Percentiles rank a stretch among this genome's conserved stretches.
These are phyloP conservation scores for Cicer cuneatum DNA, from an alignment of 306 rosid species.

Conservation along the genomic window DNA sequence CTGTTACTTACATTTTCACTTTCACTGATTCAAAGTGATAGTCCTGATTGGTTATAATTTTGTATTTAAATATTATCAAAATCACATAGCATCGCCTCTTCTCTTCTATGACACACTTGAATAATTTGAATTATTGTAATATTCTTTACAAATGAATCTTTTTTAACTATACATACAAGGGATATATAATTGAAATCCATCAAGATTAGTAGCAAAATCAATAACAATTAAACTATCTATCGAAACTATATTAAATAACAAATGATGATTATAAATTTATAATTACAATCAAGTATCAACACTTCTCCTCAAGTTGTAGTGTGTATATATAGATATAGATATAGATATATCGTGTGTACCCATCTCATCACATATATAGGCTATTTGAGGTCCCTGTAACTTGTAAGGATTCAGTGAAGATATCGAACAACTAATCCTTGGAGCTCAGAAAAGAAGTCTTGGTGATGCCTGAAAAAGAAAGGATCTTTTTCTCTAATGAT, in stretches of 20 bases:
- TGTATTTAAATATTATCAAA: constrained; percentile 20
- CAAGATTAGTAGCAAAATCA: background rate
- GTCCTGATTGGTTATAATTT: constrained; percentile 32
- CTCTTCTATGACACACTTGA: constrained; percentile 2
- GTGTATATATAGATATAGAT: too few species aligned
- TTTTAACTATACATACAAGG: background rate
- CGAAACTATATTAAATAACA: background rate
- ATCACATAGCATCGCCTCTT: constrained; percentile 19
- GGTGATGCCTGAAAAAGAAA: background rate
- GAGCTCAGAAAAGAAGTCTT: background rate
- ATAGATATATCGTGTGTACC: background rate
- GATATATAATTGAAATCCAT: background rate
- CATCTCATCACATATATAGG: background rate
- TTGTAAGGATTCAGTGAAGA: background rate
- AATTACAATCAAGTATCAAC: background rate
- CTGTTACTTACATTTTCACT: constrained; percentile 1
- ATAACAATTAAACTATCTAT: background rate
- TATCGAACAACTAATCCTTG: background rate
- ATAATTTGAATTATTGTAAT: constrained; percentile 1
- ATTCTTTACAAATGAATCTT: background rate
- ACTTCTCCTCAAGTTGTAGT: background rate
- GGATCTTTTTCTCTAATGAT: background rate
- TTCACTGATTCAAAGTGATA: constrained; percentile 18
- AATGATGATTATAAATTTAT: background rate
- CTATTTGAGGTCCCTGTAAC: constrained; percentile 3